Percentiles rank a stretch among this genome's conserved stretches.
These are phyloP conservation scores for Wilhelminamyces savonicus DNA, from an alignment of 805 yeast species.

Conservation along the genomic window DNA sequence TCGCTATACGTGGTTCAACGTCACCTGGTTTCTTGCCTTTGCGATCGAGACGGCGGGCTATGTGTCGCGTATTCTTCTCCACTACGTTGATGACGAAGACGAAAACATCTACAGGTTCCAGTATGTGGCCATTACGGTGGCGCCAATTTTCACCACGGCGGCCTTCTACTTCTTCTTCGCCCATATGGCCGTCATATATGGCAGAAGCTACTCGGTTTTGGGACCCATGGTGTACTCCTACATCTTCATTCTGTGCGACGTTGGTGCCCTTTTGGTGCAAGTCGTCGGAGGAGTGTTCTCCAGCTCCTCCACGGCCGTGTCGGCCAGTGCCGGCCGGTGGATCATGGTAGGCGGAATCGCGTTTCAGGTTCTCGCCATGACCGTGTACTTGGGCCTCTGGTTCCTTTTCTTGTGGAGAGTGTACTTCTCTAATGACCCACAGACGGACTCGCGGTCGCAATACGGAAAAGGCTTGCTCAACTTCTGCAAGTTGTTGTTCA, in stretches of 20 bases:
- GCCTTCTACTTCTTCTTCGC: constrained; percentile 37
- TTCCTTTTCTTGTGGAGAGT: constrained; percentile 27
- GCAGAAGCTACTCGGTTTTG: constrained; percentile 29
- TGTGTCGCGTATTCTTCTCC: constrained; percentile 25
- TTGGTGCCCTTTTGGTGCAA: constrained; percentile 32
- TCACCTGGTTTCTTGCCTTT: constrained; percentile 30
- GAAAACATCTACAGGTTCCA: constrained; percentile 22
- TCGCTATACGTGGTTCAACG: constrained; percentile 33
- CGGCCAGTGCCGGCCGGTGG: constrained; percentile 26
- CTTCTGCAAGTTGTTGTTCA: constrained; percentile 22
- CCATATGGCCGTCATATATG: constrained; percentile 32
- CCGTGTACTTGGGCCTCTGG: constrained; percentile 29
- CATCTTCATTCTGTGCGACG: constrained; percentile 32
- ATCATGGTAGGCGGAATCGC: constrained; percentile 34
- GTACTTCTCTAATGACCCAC: constrained; percentile 21
- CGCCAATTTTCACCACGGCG: constrained; percentile 39
- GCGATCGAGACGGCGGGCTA: constrained; percentile 32
- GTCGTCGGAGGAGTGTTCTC: constrained; percentile 34
- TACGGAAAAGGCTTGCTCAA: too few relatives aligned
- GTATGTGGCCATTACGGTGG: constrained; percentile 28
- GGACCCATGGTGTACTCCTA: constrained; percentile 40
- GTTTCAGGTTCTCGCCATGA: constrained; percentile 35
- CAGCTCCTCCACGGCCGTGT: constrained; percentile 16
- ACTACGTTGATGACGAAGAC: constrained; percentile 13
- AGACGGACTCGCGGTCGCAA: constrained; percentile 4